phyloP scores from a whole-genome alignment of 257 asterid genomes.

The Gentiana straminea region DNA sequence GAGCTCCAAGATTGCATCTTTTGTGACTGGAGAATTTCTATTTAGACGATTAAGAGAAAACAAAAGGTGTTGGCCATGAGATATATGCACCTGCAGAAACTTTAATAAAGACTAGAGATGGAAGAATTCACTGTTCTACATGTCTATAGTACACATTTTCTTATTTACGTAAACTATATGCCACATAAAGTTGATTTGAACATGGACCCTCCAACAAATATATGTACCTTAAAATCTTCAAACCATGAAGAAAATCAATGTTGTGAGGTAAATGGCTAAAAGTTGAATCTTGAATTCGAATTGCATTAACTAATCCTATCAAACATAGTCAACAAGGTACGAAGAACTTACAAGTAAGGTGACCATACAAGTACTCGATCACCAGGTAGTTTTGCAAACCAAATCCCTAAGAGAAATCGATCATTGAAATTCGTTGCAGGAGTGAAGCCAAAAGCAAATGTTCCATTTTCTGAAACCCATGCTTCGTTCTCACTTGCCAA shows the following conservation, averaged over 20 bases:
- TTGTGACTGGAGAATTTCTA: constrained; percentile 76
- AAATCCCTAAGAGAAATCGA: constrained; percentile 48
- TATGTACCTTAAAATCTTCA: too few species aligned
- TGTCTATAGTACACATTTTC: neutral
- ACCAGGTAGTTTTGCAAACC: constrained; percentile 74
- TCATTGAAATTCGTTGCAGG: constrained; percentile 24
- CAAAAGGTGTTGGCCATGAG: constrained; percentile 36
- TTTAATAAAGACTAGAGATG: constrained; percentile 33
- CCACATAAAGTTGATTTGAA: too few species aligned
- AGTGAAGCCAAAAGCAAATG: constrained; percentile 69
- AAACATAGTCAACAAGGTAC: too few species aligned
- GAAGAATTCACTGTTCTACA: constrained; percentile 11
- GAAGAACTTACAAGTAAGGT: constrained; percentile 47
- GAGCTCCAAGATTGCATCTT: constrained; percentile 62
- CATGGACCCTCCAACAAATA: too few species aligned
- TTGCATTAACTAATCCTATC: too few species aligned
- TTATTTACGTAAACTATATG: too few species aligned
- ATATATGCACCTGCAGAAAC: constrained; percentile 37
- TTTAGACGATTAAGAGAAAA: constrained; percentile 62
- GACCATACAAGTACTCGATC: constrained; percentile 81
- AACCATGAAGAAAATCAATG: too few species aligned
- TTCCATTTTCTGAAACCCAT: constrained; percentile 77
- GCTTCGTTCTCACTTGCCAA: constrained; percentile 39
- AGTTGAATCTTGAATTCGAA: too few species aligned
- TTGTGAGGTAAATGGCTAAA: too few species aligned